phyloP scores from a whole-genome alignment of 768 basidiomycete species.

The Phylloporus arenicola region DNA sequence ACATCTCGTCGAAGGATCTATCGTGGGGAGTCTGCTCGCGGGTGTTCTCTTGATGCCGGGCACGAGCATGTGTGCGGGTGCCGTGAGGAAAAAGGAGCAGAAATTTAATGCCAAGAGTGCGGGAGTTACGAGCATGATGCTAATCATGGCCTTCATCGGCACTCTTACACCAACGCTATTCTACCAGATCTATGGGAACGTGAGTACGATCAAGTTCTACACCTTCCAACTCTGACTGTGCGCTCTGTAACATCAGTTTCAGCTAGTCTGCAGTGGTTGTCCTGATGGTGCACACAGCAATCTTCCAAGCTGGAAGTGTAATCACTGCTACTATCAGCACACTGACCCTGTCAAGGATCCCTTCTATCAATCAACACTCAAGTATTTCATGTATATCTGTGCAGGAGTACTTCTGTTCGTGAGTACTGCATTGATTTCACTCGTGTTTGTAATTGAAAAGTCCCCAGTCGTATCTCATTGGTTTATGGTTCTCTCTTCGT shows the following conservation, averaged over 20 bases:
- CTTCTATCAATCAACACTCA: conserved; percentile 95
- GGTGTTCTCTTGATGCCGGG: conserved; percentile 98
- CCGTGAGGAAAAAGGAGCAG: conserved; percentile 87
- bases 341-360: conserved; percentile 90
- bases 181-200: conserved; percentile 96
- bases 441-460: conserved; percentile 1
- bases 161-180: conserved; percentile 93
- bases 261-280: conserved; percentile 80
- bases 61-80: conserved; percentile 89
- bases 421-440: conserved; percentile 30
- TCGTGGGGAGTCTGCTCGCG: conserved; percentile 91
- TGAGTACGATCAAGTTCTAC: conserved; percentile 40
- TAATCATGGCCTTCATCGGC: conserved; percentile 99
- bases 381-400: conserved; percentile 94
- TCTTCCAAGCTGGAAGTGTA: conserved; percentile 67
- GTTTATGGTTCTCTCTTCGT: conserved; percentile 96
- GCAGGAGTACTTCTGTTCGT: conserved; percentile 87
- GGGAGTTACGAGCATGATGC: conserved; percentile 97
- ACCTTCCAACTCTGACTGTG: conserved; percentile 6
- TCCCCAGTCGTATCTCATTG: conserved; percentile 86
- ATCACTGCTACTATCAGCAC: conserved; percentile 92
- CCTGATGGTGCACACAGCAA: conserved; percentile 34
- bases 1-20: conserved; percentile 91
- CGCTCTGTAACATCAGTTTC: conserved; percentile 54
- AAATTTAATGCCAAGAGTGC: conserved; percentile 99